Evolutionary conservation across 2,329 filamentous ascomycete species (phyloP).

Genomic region (Ceratocystiopsis sp.): DNA sequence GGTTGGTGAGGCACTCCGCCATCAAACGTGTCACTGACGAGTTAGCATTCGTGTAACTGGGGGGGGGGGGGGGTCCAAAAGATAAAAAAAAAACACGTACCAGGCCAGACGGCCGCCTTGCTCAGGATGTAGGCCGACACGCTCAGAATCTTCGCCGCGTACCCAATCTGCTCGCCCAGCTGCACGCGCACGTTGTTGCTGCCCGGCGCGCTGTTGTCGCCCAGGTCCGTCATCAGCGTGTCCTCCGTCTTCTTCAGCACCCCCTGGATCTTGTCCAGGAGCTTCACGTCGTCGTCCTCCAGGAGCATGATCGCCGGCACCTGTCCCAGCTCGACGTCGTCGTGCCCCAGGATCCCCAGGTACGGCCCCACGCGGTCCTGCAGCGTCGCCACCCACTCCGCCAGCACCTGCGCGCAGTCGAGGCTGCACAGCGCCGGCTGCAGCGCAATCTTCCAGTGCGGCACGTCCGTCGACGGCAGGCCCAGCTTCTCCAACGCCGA

Average conservation of each 20-base stretch:
- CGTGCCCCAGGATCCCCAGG: slow-evolving; percentile 61
- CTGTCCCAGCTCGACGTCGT: slow-evolving; percentile 62
- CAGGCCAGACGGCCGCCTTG: slow-evolving; percentile 82
- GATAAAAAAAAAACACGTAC: slow-evolving; percentile 32
- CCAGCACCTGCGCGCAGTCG: slow-evolving; percentile 84
- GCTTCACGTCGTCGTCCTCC: slow-evolving; percentile 78
- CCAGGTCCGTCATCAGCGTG: slow-evolving; percentile 49
- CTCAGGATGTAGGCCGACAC: slow-evolving; percentile 77
- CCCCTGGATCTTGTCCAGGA: slow-evolving; percentile 67
- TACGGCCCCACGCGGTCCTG: slow-evolving; percentile 89
- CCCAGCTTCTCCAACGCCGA: slow-evolving; percentile 76
- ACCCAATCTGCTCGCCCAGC: slow-evolving; percentile 50
- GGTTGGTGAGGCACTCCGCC: slow-evolving; percentile 36
- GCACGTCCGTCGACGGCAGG: slow-evolving; percentile 69
- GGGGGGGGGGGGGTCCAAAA: too few species aligned
- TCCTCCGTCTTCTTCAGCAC: slow-evolving; percentile 61
- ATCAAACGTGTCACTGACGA: slow-evolving; percentile 32
- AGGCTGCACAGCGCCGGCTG: slow-evolving; percentile 87
- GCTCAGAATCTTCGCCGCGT: slow-evolving; percentile 68
- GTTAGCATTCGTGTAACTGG: neutral
- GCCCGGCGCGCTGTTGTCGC: slow-evolving; percentile 20
- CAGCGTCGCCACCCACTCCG: slow-evolving; percentile 84
- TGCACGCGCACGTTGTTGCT: slow-evolving; percentile 26
- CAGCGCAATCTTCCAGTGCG: slow-evolving; percentile 69
- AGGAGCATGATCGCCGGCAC: slow-evolving; percentile 80